Percentiles rank a stretch among this genome's conserved stretches.
Evolutionary conservation across 345 rosid species (phyloP).

Genomic region (Salix dunnii): DNA sequence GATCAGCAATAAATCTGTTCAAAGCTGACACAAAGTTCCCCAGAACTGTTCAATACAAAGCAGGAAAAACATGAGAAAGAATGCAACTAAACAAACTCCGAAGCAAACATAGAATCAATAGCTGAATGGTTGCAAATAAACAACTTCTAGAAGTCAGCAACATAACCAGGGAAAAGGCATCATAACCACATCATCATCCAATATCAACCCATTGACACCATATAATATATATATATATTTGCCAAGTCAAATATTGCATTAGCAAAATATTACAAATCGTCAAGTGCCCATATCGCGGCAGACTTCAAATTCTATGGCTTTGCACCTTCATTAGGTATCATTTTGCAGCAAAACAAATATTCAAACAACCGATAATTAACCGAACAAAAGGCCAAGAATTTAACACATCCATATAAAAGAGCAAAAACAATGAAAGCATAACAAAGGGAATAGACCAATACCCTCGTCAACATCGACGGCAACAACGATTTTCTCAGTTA

Average conservation of each 20-base stretch:
- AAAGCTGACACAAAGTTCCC: slow-evolving; percentile 96
- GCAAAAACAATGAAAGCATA: neutral
- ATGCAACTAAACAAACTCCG: neutral
- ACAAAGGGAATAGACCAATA: slow-evolving; percentile 17
- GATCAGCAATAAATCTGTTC: slow-evolving; percentile 87
- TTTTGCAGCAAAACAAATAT: neutral
- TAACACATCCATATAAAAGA: neutral
- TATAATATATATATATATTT: neutral
- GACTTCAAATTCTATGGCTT: too few relatives aligned
- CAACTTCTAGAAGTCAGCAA: neutral
- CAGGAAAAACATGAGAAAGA: slow-evolving; percentile 8
- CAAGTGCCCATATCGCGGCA: too few relatives aligned
- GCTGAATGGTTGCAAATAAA: neutral
- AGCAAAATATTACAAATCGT: too few relatives aligned
- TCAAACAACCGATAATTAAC: neutral
- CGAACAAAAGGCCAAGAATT: neutral
- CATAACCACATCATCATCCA: neutral
- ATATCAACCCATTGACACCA: neutral
- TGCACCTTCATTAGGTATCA: neutral
- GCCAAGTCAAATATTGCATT: neutral
- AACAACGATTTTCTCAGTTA: slow-evolving; percentile 56
- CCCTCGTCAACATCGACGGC: slow-evolving; percentile 99
- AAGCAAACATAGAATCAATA: neutral
- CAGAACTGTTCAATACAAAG: slow-evolving; percentile 52
- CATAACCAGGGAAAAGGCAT: neutral